Percentiles rank a stretch among this genome's conserved stretches.
These are phyloP conservation scores for Ogataea pini DNA, from an alignment of 805 yeast species.

Conservation along the genomic window DNA sequence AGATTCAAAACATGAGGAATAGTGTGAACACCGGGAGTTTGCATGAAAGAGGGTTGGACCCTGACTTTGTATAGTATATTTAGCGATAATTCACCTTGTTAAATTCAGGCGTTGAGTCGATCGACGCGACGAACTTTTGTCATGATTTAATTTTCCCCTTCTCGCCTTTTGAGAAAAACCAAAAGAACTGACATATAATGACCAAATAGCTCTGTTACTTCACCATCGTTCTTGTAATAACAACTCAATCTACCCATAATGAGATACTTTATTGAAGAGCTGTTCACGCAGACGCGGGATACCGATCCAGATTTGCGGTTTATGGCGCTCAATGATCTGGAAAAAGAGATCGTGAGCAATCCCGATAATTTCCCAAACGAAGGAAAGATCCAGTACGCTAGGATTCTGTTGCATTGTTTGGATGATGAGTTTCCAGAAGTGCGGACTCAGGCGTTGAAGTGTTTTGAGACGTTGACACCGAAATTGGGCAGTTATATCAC, in stretches of 20 bases:
- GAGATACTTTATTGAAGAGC: conserved; percentile 31
- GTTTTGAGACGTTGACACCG: conserved; percentile 42
- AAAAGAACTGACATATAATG: too few relatives aligned
- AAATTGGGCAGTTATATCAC: conserved; percentile 36
- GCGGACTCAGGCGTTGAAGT: conserved; percentile 69
- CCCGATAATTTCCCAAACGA: conserved; percentile 40
- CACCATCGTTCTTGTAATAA: too few relatives aligned
- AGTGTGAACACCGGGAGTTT: background rate
- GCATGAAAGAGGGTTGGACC: too few relatives aligned
- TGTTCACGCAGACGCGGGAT: conserved; percentile 51
- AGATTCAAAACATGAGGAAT: conserved; percentile 2
- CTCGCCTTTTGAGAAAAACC: background rate
- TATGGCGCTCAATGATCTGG: conserved; percentile 81
- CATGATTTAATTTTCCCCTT: background rate
- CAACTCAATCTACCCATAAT: conserved; percentile 10
- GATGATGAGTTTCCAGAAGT: conserved; percentile 71
- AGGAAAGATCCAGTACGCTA: conserved; percentile 35
- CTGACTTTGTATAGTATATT: background rate
- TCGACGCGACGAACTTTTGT: background rate
- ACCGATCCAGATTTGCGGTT: conserved; percentile 81
- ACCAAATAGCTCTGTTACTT: too few relatives aligned
- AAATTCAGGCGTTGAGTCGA: too few relatives aligned
- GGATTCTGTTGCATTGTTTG: conserved; percentile 36
- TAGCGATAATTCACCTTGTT: background rate
- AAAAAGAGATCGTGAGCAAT: conserved; percentile 40